These are phyloP conservation scores for Fusarium multiceps DNA, from an alignment of 2,329 filamentous ascomycete species.

Conservation along the genomic window DNA sequence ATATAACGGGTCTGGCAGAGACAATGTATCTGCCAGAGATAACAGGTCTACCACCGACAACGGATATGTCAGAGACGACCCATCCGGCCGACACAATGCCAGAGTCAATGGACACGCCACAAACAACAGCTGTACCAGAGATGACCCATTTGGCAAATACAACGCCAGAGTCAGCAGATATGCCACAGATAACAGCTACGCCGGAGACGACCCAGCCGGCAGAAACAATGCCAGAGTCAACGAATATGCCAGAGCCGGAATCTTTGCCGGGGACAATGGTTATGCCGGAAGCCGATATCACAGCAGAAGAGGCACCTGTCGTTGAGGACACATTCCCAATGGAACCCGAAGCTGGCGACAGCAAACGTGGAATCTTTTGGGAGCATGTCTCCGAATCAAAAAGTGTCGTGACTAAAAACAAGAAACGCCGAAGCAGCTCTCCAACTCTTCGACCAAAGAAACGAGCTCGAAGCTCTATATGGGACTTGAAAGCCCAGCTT, in stretches of 20 bases:
- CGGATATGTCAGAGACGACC: neutral
- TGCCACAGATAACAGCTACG: neutral
- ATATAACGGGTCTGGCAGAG: neutral
- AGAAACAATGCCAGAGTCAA: neutral
- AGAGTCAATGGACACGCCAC: neutral
- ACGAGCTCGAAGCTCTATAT: neutral
- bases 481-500: too few relatives aligned
- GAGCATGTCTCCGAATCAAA: neutral
- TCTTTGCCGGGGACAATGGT: too few relatives aligned
- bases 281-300: too few relatives aligned
- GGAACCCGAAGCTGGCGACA: neutral
- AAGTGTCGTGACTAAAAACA: neutral
- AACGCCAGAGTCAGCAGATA: neutral
- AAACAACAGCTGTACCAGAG: neutral
- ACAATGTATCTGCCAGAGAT: neutral
- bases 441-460: neutral
- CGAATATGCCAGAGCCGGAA: neutral
- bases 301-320: neutral
- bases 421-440: neutral
- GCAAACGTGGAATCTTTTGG: neutral
- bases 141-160: too few relatives aligned
- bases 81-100: too few relatives aligned
- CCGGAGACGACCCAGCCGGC: neutral
- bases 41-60: neutral
- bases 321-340: neutral